Evolutionary conservation across 1,284 basidiomycete genomes (phyloP).

Genomic region (Cryptococcus wingfieldii): DNA sequence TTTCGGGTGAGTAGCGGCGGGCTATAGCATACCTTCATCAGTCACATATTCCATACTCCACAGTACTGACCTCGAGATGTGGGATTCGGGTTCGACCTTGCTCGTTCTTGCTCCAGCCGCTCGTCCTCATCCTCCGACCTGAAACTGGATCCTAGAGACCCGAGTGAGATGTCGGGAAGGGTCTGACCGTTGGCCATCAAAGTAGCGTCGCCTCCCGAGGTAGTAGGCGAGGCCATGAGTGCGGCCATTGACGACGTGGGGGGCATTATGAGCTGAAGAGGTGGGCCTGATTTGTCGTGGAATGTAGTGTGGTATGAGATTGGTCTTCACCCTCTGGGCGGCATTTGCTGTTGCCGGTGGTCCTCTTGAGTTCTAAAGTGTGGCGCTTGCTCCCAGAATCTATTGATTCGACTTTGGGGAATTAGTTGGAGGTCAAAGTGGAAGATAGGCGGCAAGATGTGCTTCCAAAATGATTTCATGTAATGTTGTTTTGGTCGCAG

Average conservation of each 20-base stretch:
- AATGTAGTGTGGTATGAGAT: not conserved
- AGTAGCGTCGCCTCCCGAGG: constrained; percentile 34
- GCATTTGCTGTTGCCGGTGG: too few relatives aligned
- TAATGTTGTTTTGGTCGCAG: too few relatives aligned
- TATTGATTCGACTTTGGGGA: too few relatives aligned
- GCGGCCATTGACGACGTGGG: constrained; percentile 33
- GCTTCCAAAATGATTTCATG: too few relatives aligned
- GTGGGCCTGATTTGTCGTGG: too few relatives aligned
- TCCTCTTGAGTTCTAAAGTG: not conserved
- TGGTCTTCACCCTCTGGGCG: too few relatives aligned
- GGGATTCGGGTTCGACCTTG: not conserved
- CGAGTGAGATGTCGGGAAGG: constrained; percentile 46
- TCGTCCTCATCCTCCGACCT: constrained; percentile 35
- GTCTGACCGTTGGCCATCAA: constrained; percentile 32
- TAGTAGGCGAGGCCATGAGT: constrained; percentile 36
- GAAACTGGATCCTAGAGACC: constrained; percentile 45
- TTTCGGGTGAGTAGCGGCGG: constrained; percentile 20
- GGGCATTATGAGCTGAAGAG: constrained; percentile 20
- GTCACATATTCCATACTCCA: not conserved
- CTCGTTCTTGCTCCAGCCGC: not conserved
- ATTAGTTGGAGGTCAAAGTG: too few relatives aligned
- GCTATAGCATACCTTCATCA: not conserved
- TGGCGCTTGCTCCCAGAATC: too few relatives aligned
- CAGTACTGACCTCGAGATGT: not conserved
- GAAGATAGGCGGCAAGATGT: too few relatives aligned